These are phyloP conservation scores for Didymellaceae sp. DNA, from an alignment of 2,329 filamentous ascomycete species.

Conservation along the genomic window DNA sequence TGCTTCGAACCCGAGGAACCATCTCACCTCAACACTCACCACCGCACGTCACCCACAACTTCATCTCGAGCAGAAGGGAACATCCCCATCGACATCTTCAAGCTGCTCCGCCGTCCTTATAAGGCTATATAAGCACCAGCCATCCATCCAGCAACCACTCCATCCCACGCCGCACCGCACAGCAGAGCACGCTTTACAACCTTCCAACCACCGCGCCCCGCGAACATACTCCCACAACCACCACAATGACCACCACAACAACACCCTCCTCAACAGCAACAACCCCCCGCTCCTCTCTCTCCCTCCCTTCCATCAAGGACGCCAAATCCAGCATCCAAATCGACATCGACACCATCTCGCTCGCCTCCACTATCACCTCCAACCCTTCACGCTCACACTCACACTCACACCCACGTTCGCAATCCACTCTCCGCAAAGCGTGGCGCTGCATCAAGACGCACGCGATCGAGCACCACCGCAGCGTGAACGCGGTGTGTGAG, in stretches of 20 bases:
- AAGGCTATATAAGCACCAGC: no score
- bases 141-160: no score
- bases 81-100: no score
- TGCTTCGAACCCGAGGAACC: no score
- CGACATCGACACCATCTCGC: background rate
- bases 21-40: no score
- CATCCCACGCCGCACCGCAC: no score
- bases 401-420: background rate
- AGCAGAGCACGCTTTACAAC: no score
- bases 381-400: no score
- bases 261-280: constrained; percentile 20
- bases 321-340: constrained; percentile 13
- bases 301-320: constrained; percentile 4
- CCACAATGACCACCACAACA: constrained; percentile 12
- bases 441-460: constrained; percentile 29
- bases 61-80: no score
- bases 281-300: constrained; percentile 28
- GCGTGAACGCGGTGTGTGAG: constrained; percentile 28
- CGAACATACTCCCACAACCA: background rate
- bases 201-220: background rate
- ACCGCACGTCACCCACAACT: no score
- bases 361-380: background rate
- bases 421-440: constrained; percentile 9
- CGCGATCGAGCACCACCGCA: constrained; percentile 31
- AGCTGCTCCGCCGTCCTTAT: no score